A percentile compares a stretch with the other conserved stretches of the same genome.
These are phyloP conservation scores for Marsdenia floribunda DNA, from an alignment of 257 asterid genomes.

Conservation along the genomic window DNA sequence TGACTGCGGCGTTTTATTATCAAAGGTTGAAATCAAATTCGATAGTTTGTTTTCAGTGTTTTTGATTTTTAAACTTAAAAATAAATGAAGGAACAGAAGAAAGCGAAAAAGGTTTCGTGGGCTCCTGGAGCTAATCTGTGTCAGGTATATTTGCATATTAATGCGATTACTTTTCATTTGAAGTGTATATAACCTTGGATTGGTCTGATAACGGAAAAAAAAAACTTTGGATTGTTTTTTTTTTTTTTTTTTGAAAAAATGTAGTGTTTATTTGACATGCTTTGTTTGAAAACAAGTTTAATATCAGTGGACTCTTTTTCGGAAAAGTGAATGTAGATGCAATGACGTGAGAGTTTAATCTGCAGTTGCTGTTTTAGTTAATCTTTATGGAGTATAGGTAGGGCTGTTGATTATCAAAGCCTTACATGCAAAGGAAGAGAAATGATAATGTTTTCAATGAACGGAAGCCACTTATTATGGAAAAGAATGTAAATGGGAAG, in stretches of 20 bases:
- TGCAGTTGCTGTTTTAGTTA: background rate
- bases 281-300: background rate
- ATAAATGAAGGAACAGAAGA: slow-evolving; percentile 5
- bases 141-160: slow-evolving; percentile 6
- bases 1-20: background rate
- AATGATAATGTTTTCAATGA: background rate
- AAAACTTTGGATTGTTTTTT: background rate
- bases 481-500: background rate
- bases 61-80: background rate
- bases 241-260: background rate
- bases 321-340: background rate
- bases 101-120: slow-evolving; percentile 2
- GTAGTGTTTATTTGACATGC: background rate
- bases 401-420: background rate
- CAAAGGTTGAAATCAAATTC: background rate
- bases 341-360: background rate
- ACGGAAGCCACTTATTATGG: background rate
- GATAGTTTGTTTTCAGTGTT: background rate
- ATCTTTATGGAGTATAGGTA: background rate
- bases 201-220: background rate
- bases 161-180: background rate
- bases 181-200: background rate
- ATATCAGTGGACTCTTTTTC: background rate
- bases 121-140: slow-evolving; percentile 12
- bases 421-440: background rate